phyloP scores from a whole-genome alignment of 2,329 filamentous ascomycete species.

The Ascochyta lentis region DNA sequence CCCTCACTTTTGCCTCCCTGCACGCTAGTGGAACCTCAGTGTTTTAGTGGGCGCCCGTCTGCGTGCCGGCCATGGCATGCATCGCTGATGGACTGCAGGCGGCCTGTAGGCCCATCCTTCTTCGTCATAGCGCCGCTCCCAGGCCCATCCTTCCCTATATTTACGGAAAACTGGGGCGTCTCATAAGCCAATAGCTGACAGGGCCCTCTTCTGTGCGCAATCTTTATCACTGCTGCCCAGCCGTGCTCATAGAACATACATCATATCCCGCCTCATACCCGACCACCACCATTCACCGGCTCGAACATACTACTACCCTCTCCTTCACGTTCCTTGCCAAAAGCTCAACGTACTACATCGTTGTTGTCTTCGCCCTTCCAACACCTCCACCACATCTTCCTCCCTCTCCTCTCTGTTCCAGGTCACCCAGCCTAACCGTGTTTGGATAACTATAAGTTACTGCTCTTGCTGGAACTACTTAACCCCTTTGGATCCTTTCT shows the following conservation, averaged over 20 bases:
- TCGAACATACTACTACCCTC: conserved; percentile 23
- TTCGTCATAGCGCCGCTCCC: conserved; percentile 47
- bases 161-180: conserved; percentile 44
- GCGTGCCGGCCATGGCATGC: conserved; percentile 37
- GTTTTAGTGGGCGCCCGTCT: conserved; percentile 32
- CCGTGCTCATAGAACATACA: conserved; percentile 46
- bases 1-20: conserved; percentile 36
- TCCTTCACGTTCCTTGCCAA: conserved; percentile 31
- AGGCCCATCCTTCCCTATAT: conserved; percentile 48
- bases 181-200: conserved; percentile 37
- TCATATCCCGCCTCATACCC: conserved; percentile 46
- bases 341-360: conserved; percentile 19
- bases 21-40: conserved; percentile 32
- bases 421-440: conserved; percentile 31
- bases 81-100: conserved; percentile 37
- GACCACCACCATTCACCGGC: conserved; percentile 20
- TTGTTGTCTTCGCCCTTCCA: conserved; percentile 21
- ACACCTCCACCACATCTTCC: conserved; percentile 16
- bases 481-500: conserved; percentile 13
- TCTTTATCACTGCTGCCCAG: conserved; percentile 47
- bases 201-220: conserved; percentile 22
- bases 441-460: conserved; percentile 22
- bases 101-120: conserved; percentile 43
- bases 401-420: conserved; percentile 13
- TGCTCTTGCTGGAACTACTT: conserved; percentile 16